Percentiles rank a stretch among this genome's conserved stretches.
Evolutionary conservation across 345 rosid species (phyloP).

Genomic region (Eucalyptus curtisii): DNA sequence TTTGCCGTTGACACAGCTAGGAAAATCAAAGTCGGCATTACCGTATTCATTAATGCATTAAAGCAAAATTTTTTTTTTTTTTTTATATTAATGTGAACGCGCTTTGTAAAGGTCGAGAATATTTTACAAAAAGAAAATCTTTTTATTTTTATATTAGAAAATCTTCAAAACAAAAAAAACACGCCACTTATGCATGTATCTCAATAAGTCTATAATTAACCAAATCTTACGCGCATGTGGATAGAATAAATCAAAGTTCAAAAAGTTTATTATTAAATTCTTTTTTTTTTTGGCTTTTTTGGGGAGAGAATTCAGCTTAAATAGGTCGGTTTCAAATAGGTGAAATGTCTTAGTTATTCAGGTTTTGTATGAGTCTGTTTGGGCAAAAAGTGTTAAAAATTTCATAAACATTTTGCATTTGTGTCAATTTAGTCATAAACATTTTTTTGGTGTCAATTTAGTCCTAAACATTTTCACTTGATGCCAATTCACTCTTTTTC

Average conservation of each 20-base stretch:
- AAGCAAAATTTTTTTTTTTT: not conserved
- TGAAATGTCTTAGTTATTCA: not conserved
- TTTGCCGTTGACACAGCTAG: not conserved
- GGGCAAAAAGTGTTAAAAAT: no score
- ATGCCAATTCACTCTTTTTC: accelerated
- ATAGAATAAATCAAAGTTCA: not conserved
- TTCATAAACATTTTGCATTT: accelerated
- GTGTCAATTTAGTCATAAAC: no score
- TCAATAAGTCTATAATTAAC: not conserved
- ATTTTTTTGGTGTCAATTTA: accelerated
- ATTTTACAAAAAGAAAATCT: not conserved
- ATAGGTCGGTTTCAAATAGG: not conserved
- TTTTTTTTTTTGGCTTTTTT: not conserved
- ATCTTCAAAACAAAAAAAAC: not conserved
- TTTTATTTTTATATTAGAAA: not conserved
- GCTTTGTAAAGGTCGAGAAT: not conserved
- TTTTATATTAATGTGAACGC: not conserved
- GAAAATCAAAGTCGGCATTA: not conserved
- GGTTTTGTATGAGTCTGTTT: not conserved
- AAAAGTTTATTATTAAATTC: not conserved
- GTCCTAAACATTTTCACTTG: accelerated
- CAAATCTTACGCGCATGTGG: not conserved
- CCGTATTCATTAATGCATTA: not conserved
- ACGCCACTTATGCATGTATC: not conserved
- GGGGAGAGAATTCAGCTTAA: not conserved